Percentiles rank a stretch among this genome's conserved stretches.
Evolutionary conservation across 2,329 filamentous ascomycete species (phyloP).

Genomic region (Fusarium albidum): DNA sequence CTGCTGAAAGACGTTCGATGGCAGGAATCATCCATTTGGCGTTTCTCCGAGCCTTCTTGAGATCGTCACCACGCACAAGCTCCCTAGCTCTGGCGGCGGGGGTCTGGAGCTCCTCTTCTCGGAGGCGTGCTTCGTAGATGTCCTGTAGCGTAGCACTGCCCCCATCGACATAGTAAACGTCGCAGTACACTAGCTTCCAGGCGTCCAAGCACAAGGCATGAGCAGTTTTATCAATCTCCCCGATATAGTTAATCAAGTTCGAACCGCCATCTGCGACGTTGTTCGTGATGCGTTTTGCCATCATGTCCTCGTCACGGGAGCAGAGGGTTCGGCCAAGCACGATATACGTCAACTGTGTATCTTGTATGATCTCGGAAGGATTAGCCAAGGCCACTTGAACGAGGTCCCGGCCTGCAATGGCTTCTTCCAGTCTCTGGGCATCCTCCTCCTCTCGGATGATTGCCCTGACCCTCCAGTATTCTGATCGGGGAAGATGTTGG

Average conservation of each 20-base stretch:
- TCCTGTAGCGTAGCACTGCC: neutral
- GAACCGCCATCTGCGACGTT: neutral
- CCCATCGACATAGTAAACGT: slow-evolving; percentile 13
- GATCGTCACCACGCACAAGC: neutral
- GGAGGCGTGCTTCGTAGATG: slow-evolving; percentile 14
- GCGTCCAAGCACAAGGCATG: slow-evolving; percentile 1
- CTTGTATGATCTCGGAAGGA: slow-evolving; percentile 3
- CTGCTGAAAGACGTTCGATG: slow-evolving; percentile 5
- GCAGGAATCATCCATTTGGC: slow-evolving; percentile 28
- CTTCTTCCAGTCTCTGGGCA: neutral
- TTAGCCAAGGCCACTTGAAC: slow-evolving; percentile 11
- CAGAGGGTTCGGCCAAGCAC: slow-evolving; percentile 18
- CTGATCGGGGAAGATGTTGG: neutral
- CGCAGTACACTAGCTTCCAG: slow-evolving; percentile 28
- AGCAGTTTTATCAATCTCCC: neutral
- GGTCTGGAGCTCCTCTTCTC: slow-evolving; percentile 24
- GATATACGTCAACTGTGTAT: neutral
- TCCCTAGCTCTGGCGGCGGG: slow-evolving; percentile 16
- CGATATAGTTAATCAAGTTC: neutral
- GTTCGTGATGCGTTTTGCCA: slow-evolving; percentile 13
- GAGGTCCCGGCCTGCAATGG: slow-evolving; percentile 18
- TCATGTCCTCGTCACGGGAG: neutral
- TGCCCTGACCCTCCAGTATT: neutral
- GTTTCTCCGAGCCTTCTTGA: slow-evolving; percentile 23
- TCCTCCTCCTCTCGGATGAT: neutral